Evolutionary conservation across 2,329 filamentous ascomycete genomes (phyloP), one percentile per base, ranked within the genome.

Genomic region (Xylogone sp.): DNA sequence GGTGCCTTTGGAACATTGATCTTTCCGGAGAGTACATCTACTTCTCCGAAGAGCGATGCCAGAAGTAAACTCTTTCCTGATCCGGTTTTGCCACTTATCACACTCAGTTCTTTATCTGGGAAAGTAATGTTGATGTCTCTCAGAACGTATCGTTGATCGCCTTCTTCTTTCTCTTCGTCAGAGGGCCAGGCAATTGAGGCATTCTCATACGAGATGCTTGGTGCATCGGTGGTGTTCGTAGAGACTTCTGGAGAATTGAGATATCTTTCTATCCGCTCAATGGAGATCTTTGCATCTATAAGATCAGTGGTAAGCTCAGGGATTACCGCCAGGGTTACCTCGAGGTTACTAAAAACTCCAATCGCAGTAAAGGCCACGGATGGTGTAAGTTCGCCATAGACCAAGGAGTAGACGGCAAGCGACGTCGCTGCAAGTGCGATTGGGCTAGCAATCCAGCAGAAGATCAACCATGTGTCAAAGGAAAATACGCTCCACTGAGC

Each of bases 341-440:
- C 88, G 20, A 94, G 75, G n/a, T 81, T 77, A 53, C 81, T 82
- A 67, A 94, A 90, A 44, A 92, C 76, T 9, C 85, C 83, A 34
- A 92, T 83, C 22, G 86, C 85, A 21, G 90, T 90, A 59, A 94
- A 94, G 2, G 89, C 89, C 10, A 92, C 78, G 0, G 87, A 90
- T 0, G 89, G 84, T 1, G 78, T 75, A 9, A 94, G 72, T 0
- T 74, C 71, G 3, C 83, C 84, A 57, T 90, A 68, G 0, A 87
- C 59, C 9, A 79, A 57, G 2, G 87, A 83, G 62, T 92, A 92
- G 0, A 83, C 77, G 2, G 84, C 78, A 2, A 94, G 73, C 0
- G 87, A 86, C 8, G 85, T 79, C 3, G 86, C 87, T 6, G 88
- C 83, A 3, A 94, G 77, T 54, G 89, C 73, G 21, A 93, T 81